Conservation (phyloP, 331 rosid genomes). For the Quercus phellos region DNA sequence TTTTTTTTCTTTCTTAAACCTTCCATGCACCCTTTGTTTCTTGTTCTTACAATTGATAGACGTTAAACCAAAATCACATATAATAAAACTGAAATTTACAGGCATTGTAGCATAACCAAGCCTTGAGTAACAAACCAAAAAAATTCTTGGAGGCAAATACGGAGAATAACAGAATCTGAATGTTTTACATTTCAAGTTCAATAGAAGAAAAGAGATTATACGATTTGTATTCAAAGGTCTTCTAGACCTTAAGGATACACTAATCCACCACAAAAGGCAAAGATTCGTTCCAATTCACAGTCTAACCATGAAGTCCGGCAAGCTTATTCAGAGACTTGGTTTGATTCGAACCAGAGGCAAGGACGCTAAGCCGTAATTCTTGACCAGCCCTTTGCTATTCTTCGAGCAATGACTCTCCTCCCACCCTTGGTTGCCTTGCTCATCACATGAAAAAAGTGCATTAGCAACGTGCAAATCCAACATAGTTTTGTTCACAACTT, state of each 20-base stretch:
- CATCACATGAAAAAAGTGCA: conserved; percentile 30
- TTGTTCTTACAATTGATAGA: not conserved
- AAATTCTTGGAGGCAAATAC: not conserved
- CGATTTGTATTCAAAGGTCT: not conserved
- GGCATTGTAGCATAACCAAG: not conserved
- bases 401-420: conserved; percentile 81
- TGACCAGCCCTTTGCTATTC: conserved; percentile 79
- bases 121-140: not conserved
- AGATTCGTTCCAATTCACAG: not conserved
- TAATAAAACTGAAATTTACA: not conserved
- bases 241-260: not conserved
- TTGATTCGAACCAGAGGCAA: conserved; percentile 12
- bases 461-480: not conserved
- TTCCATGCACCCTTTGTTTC: too few species aligned
- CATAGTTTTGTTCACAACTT: not conserved
- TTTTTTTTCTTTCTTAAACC: too few species aligned
- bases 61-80: not conserved
- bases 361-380: conserved; percentile 76
- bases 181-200: not conserved
- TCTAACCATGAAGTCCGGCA: conserved; percentile 13
- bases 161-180: not conserved
- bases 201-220: not conserved
- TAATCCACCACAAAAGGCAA: not conserved
- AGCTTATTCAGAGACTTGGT: conserved; percentile 20
- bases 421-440: conserved; percentile 97